Evolutionary conservation across 1,284 basidiomycete genomes (phyloP).

Genomic region (Fomitopsis betulina): DNA sequence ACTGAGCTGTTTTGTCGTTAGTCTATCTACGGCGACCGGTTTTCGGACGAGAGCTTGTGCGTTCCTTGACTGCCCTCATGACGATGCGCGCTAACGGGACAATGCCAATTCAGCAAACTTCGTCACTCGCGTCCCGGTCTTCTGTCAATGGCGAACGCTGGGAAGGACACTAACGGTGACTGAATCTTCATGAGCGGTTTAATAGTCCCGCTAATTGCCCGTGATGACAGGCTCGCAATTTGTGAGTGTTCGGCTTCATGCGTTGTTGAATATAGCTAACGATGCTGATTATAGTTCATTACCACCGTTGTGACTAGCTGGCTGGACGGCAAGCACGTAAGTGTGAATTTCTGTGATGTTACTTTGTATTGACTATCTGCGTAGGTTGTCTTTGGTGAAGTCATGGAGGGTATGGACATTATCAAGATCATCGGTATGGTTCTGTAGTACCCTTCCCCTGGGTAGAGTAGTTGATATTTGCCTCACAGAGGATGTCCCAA

Average conservation of each 20-base stretch:
- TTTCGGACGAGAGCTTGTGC: constrained; percentile 83
- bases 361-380: background rate
- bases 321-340: constrained; percentile 73
- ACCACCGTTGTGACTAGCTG: constrained; percentile 75
- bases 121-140: constrained; percentile 82
- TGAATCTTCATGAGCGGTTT: background rate
- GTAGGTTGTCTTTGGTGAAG: constrained; percentile 88
- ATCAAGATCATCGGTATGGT: constrained; percentile 66
- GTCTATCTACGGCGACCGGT: constrained; percentile 56
- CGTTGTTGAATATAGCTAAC: constrained; percentile 4
- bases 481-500: constrained; percentile 62
- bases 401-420: constrained; percentile 88
- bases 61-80: background rate
- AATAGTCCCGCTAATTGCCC: background rate
- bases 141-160: constrained; percentile 94
- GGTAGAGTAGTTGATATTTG: too few relatives aligned
- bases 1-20: constrained; percentile 10
- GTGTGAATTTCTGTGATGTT: constrained; percentile 16
- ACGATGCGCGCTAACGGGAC: background rate
- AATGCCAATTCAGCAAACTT: constrained; percentile 61
- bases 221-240: constrained; percentile 71
- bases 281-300: constrained; percentile 57
- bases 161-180: constrained; percentile 80
- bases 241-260: constrained; percentile 36
- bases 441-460: background rate